Conservation (phyloP, 805 yeast species). For the Citeromyces matritensis region DNA sequence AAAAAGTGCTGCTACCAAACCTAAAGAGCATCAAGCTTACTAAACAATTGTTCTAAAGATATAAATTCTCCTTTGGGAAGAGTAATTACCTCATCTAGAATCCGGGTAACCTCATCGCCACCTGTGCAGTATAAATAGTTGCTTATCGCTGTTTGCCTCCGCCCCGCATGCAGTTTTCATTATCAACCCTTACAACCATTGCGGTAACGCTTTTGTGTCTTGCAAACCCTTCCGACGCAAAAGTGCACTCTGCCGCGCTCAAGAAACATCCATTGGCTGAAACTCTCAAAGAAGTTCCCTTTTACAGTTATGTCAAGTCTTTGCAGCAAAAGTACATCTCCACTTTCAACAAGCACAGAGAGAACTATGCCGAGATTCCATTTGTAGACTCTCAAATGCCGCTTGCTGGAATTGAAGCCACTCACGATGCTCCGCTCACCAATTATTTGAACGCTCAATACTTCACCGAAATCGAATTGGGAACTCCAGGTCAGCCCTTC, state of each 20-base stretch:
- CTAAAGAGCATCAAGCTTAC: too few species aligned
- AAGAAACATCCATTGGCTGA: slow-evolving; percentile 31
- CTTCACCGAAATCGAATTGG: slow-evolving; percentile 79
- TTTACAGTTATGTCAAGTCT: slow-evolving; percentile 29
- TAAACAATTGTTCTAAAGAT: too few species aligned
- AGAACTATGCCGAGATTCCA: slow-evolving; percentile 22
- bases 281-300: slow-evolving; percentile 25
- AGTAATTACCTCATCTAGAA: too few species aligned
- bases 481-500: slow-evolving; percentile 88
- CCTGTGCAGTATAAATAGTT: too few species aligned
- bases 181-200: slow-evolving; percentile 24
- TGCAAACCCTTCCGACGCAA: slow-evolving; percentile 21
- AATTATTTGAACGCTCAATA: slow-evolving; percentile 95
- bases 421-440: slow-evolving; percentile 72
- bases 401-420: slow-evolving; percentile 12
- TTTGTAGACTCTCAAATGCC: slow-evolving; percentile 14
- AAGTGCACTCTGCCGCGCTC: slow-evolving; percentile 28
- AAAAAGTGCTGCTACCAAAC: too few species aligned
- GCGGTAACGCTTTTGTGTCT: slow-evolving; percentile 19
- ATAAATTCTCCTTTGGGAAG: too few species aligned
- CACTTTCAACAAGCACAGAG: slow-evolving; percentile 14
- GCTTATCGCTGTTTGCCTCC: too few species aligned
- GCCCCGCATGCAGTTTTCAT: slow-evolving; percentile 11
- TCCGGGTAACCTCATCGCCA: too few species aligned
- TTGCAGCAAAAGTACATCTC: slow-evolving; percentile 32